Evolutionary conservation across 1,284 basidiomycete species (phyloP).

Genomic region (Stereum hirsutum): DNA sequence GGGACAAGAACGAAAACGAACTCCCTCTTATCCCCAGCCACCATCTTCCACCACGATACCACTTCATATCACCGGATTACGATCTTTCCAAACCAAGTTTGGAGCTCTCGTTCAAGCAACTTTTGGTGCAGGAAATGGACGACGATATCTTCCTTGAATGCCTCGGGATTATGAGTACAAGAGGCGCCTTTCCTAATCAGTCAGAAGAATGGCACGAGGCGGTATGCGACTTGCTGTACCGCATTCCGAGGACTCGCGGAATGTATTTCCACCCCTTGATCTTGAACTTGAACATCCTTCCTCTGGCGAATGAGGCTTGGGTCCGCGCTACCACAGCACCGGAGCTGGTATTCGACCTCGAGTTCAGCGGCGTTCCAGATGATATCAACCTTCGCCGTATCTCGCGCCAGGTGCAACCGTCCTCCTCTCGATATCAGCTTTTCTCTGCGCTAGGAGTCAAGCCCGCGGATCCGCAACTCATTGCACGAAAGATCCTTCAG

Average conservation of each 20-base stretch:
- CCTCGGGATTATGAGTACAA: constrained; percentile 6
- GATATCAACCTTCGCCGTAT: constrained; percentile 9
- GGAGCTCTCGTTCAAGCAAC: constrained; percentile 1
- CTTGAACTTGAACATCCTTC: constrained; percentile 5
- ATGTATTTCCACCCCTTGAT: neutral
- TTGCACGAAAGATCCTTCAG: constrained; percentile 7
- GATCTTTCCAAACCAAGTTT: neutral
- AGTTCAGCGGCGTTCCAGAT: constrained; percentile 6
- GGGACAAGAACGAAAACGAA: neutral
- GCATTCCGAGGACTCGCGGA: too few relatives aligned
- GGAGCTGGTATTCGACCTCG: constrained; percentile 3
- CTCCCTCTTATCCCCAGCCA: constrained; percentile 3
- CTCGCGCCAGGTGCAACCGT: constrained; percentile 2
- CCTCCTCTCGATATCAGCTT: constrained; percentile 10
- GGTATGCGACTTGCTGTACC: constrained; percentile 1
- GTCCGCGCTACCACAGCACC: neutral
- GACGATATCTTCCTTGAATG: constrained; percentile 6
- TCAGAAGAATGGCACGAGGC: constrained; percentile 7
- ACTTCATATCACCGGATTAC: constrained; percentile 9
- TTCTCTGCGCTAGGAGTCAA: constrained; percentile 8
- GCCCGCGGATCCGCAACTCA: constrained; percentile 1
- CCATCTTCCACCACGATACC: neutral
- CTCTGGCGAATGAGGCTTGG: constrained; percentile 6
- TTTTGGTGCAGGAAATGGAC: constrained; percentile 11
- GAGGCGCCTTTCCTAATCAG: neutral